Evolutionary conservation across 192 early-diverging fungal genomes (phyloP).

Genomic region (Haplosporangium gracile): DNA sequence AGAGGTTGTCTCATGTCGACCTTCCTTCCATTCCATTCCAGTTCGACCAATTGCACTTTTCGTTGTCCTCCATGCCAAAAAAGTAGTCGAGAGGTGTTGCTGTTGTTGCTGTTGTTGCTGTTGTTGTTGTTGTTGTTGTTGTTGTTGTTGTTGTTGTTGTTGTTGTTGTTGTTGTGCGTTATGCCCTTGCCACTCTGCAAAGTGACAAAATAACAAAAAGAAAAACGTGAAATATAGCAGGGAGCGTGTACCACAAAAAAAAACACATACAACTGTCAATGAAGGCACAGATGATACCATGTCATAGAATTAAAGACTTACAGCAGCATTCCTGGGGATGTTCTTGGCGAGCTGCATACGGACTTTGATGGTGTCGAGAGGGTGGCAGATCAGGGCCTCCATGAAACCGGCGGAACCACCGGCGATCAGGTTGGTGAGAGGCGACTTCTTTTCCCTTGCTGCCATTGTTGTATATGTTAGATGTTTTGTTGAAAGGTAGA

Average conservation of each 20-base stretch:
- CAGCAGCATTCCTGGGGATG: conserved; percentile 64
- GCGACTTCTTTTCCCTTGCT: conserved; percentile 68
- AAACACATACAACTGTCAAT: background rate
- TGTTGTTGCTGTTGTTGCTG: background rate
- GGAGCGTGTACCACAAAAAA: background rate
- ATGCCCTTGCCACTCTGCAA: background rate
- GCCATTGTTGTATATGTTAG: conserved; percentile 24
- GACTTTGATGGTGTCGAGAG: conserved; percentile 97
- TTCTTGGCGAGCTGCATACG: conserved; percentile 90
- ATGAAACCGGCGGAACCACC: conserved; percentile 93
- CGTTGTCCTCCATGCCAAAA: background rate
- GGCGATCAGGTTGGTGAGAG: conserved; percentile 86
- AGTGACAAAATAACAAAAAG: background rate
- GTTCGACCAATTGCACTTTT: background rate
- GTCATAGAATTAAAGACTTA: conserved; percentile 38
- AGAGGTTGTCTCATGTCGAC: background rate
- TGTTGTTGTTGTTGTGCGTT: background rate
- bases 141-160: background rate
- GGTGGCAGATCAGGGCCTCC: conserved; percentile 93
- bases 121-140: background rate
- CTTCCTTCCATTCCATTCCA: background rate
- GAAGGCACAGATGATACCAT: background rate
- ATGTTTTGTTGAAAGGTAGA: background rate
- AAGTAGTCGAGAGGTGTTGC: background rate
- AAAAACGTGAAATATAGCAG: background rate